Percentiles rank a stretch among this genome's conserved stretches.
phyloP scores from a whole-genome alignment of 2,329 filamentous ascomycete species.

The Neonectria faginata region DNA sequence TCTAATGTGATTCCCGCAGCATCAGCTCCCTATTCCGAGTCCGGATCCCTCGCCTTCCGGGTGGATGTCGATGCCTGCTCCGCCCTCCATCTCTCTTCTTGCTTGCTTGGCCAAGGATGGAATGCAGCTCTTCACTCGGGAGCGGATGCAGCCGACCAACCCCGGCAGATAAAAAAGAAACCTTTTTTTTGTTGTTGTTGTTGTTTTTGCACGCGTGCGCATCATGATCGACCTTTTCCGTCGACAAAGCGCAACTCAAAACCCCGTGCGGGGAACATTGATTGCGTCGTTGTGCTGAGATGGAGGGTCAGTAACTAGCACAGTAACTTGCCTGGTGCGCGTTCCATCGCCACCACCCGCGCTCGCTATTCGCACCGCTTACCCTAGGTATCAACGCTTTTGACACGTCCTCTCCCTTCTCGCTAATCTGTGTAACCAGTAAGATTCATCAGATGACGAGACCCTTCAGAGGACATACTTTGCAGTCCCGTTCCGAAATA shows the following conservation, averaged over 20 bases:
- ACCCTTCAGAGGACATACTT: neutral
- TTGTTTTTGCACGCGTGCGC: neutral
- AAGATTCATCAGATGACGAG: neutral
- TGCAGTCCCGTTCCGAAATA: neutral
- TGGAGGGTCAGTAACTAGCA: neutral
- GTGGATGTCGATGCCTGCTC: slow-evolving; percentile 16
- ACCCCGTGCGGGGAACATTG: neutral
- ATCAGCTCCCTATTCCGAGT: neutral
- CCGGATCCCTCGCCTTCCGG: slow-evolving; percentile 14
- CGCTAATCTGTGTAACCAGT: neutral
- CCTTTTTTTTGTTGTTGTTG: neutral
- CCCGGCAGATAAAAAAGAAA: neutral
- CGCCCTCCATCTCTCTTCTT: neutral
- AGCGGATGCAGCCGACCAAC: neutral
- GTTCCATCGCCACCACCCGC: neutral
- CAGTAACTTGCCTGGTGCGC: neutral
- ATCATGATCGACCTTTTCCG: no score
- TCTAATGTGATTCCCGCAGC: no score
- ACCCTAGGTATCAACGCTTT: neutral
- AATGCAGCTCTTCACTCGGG: neutral
- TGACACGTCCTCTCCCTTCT: neutral
- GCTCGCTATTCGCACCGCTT: neutral
- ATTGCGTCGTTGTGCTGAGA: neutral
- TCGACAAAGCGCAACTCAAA: neutral
- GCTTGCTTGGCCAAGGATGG: neutral